Evolutionary conservation across 306 rosid species (phyloP).

Genomic region (Cyclanthera cordifolia): DNA sequence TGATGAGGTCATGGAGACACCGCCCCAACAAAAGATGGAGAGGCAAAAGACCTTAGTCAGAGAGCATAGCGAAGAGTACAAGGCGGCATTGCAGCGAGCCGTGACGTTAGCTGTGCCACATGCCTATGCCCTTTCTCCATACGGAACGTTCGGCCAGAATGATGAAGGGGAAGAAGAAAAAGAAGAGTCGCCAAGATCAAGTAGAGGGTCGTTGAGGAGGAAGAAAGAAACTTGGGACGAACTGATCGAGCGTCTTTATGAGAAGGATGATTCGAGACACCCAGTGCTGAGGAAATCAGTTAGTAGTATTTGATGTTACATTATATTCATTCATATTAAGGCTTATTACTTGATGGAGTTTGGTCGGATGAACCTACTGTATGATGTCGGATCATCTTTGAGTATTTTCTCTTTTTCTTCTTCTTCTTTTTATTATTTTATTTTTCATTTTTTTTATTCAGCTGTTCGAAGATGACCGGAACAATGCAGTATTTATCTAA

Average conservation of each 20-base stretch:
- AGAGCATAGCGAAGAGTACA: constrained; percentile 56
- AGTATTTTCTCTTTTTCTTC: background rate
- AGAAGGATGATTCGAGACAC: constrained; percentile 43
- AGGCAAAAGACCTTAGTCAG: constrained; percentile 51
- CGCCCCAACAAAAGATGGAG: constrained; percentile 68
- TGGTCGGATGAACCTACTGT: background rate
- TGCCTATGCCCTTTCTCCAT: constrained; percentile 49
- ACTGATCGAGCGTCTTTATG: constrained; percentile 40
- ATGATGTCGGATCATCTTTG: background rate
- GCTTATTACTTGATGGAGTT: background rate
- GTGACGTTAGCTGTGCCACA: constrained; percentile 71
- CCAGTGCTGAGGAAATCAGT: constrained; percentile 30
- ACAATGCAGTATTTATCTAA: background rate
- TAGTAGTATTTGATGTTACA: constrained; percentile 12
- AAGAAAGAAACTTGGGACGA: constrained; percentile 46
- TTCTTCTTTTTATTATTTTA: too few relatives aligned
- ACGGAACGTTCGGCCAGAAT: constrained; percentile 60
- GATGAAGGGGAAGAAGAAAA: constrained; percentile 25
- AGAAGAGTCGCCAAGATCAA: constrained; percentile 28
- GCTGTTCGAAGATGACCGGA: background rate
- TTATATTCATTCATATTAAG: background rate
- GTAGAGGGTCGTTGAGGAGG: constrained; percentile 37
- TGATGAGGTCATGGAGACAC: constrained; percentile 45
- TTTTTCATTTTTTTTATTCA: background rate
- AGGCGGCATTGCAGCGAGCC: constrained; percentile 83